Conservation (phyloP, 2,329 filamentous ascomycete genomes). For the Cercospora sojina region DNA sequence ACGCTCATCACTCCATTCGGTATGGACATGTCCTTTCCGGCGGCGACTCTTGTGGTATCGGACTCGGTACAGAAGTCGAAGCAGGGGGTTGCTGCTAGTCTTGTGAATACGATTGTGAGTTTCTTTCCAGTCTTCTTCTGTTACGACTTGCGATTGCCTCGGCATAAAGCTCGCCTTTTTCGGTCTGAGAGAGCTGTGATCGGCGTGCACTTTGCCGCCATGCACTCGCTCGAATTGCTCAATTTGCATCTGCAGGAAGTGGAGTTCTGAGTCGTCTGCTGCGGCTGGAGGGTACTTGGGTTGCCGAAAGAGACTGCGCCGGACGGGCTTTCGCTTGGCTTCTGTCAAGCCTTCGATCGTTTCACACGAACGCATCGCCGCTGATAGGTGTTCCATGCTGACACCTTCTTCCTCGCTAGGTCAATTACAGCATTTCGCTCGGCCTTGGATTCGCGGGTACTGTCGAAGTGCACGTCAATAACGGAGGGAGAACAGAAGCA, state of each 20-base stretch:
- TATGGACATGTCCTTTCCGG: conserved; percentile 67
- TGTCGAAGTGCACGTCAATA: conserved; percentile 53
- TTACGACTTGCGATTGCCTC: neutral
- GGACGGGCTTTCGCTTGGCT: neutral
- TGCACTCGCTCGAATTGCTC: conserved; percentile 12
- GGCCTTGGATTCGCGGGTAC: conserved; percentile 66
- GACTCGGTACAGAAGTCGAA: conserved; percentile 50
- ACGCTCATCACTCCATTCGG: conserved; percentile 52
- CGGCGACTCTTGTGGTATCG: conserved; percentile 60
- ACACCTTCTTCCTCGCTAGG: neutral
- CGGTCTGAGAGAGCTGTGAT: neutral
- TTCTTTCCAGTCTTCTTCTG: conserved; percentile 13
- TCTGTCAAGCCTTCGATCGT: conserved; percentile 2
- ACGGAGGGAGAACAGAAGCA: conserved; percentile 38
- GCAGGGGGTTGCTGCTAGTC: conserved; percentile 54
- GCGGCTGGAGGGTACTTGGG: neutral
- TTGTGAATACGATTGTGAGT: conserved; percentile 55
- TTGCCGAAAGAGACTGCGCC: neutral
- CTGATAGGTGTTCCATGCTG: conserved; percentile 7
- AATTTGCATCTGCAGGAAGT: conserved; percentile 4
- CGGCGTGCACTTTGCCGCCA: neutral
- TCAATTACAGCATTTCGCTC: conserved; percentile 68
- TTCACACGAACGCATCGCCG: neutral
- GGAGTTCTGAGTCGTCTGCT: neutral
- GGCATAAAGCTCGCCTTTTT: neutral